Percentiles rank a stretch among this genome's conserved stretches.
phyloP scores from a whole-genome alignment of 192 early-diverging fungal species.

The Blastocladiella britannica region DNA sequence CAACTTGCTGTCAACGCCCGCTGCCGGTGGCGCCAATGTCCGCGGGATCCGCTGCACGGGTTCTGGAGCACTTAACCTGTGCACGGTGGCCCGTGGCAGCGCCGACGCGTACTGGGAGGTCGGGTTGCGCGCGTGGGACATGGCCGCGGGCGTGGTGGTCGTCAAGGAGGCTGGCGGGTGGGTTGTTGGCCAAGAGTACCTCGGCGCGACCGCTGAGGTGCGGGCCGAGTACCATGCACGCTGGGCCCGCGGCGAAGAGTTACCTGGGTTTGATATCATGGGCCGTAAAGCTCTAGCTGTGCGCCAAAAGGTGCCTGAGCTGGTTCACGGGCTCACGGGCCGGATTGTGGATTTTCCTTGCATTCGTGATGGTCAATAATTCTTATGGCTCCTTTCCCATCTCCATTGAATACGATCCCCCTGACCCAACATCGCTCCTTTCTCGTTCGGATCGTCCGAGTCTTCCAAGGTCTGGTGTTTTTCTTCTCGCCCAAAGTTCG shows the following conservation, averaged over 20 bases:
- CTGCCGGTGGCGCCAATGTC: constrained; percentile 16
- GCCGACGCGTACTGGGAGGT: constrained; percentile 84
- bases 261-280: constrained; percentile 15
- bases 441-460: too few species aligned
- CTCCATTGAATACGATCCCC: too few species aligned
- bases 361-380: too few species aligned
- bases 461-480: too few species aligned
- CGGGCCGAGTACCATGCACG: too few species aligned
- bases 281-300: constrained; percentile 30
- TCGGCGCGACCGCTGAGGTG: constrained; percentile 11
- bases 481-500: too few species aligned
- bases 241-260: not conserved
- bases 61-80: constrained; percentile 55
- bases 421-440: too few species aligned
- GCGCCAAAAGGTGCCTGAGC: too few species aligned
- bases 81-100: constrained; percentile 56
- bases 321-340: too few species aligned
- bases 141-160: constrained; percentile 69
- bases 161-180: constrained; percentile 65
- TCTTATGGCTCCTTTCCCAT: too few species aligned
- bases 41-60: constrained; percentile 61
- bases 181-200: constrained; percentile 32
- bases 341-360: too few species aligned
- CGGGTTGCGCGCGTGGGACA: constrained; percentile 61
- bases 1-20: constrained; percentile 33